Evolutionary conservation across 2,329 filamentous ascomycete genomes (phyloP).

Genomic region (Amesomyces nigricolor): DNA sequence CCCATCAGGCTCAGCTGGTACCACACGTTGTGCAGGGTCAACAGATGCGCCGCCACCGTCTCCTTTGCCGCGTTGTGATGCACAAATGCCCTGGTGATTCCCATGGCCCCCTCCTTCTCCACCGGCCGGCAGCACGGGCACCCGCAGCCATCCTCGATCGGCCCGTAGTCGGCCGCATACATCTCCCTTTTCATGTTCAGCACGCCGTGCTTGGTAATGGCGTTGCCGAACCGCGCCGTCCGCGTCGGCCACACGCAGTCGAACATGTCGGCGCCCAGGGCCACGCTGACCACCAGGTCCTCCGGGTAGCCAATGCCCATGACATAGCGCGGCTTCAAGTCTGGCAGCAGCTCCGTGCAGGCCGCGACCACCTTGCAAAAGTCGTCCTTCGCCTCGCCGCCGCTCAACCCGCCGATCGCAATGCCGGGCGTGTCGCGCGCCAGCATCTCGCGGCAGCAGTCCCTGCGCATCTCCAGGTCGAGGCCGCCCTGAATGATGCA

Average conservation of each 20-base stretch:
- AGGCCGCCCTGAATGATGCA: slow-evolving; percentile 97
- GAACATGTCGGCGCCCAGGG: slow-evolving; percentile 97
- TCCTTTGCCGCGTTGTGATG: slow-evolving; percentile 92
- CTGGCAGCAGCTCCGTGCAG: slow-evolving; percentile 79
- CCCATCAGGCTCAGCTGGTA: slow-evolving; percentile 85
- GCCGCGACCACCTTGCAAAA: slow-evolving; percentile 87
- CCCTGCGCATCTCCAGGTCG: slow-evolving; percentile 74
- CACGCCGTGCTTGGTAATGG: slow-evolving; percentile 74
- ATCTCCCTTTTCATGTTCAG: slow-evolving; percentile 74
- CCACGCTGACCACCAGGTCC: slow-evolving; percentile 88
- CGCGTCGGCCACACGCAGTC: slow-evolving; percentile 98
- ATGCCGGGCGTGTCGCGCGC: slow-evolving; percentile 89
- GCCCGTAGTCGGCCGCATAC: slow-evolving; percentile 73
- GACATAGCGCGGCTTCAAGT: slow-evolving; percentile 93
- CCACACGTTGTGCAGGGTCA: slow-evolving; percentile 95
- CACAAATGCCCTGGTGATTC: slow-evolving; percentile 81
- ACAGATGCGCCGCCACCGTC: slow-evolving; percentile 76
- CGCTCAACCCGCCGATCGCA: slow-evolving; percentile 89
- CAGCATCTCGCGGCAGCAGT: slow-evolving; percentile 85
- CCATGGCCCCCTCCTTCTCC: slow-evolving; percentile 61
- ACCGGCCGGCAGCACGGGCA: slow-evolving; percentile 70
- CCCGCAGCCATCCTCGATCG: slow-evolving; percentile 75
- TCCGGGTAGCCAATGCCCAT: slow-evolving; percentile 99
- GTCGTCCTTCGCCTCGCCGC: slow-evolving; percentile 87
- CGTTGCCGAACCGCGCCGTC: slow-evolving; percentile 93